Evolutionary conservation across 768 basidiomycete species (phyloP).

Genomic region (Macrolepiota dolichaula): DNA sequence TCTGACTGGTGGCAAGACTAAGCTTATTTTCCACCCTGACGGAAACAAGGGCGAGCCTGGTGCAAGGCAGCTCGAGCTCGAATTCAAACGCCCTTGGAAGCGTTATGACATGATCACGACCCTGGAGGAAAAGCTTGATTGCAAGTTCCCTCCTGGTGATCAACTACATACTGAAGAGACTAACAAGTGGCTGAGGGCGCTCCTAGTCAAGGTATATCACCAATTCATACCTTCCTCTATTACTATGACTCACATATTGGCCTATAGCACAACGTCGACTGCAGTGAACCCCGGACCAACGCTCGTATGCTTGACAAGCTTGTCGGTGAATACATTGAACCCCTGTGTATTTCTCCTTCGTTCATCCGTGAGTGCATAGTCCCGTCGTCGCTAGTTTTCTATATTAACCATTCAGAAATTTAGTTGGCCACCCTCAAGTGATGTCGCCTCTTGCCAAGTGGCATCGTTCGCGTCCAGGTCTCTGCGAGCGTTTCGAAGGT

Average conservation of each 20-base stretch:
- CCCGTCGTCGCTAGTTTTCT: background rate
- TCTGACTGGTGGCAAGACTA: conserved; percentile 77
- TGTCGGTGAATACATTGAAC: conserved; percentile 97
- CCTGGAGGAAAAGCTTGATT: conserved; percentile 87
- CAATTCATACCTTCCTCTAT: background rate
- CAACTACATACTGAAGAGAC: conserved; percentile 84
- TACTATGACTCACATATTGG: background rate
- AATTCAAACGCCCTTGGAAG: conserved; percentile 97
- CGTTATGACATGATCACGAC: conserved; percentile 97
- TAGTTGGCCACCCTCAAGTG: conserved; percentile 97
- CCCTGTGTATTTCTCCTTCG: conserved; percentile 91
- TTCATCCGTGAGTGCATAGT: conserved; percentile 70
- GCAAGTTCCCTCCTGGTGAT: conserved; percentile 92
- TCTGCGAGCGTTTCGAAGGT: conserved; percentile 98
- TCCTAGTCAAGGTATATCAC: conserved; percentile 72
- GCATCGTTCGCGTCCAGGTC: conserved; percentile 93
- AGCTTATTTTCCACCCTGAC: conserved; percentile 86
- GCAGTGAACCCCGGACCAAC: conserved; percentile 93
- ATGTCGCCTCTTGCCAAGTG: conserved; percentile 99
- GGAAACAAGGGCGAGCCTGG: conserved; percentile 78
- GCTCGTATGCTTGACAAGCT: conserved; percentile 97
- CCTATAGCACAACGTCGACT: conserved; percentile 88
- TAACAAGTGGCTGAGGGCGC: conserved; percentile 81
- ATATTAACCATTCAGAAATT: background rate
- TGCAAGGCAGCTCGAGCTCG: conserved; percentile 63